These are phyloP conservation scores for Mucor lusitanicus DNA, from an alignment of 371 early-diverging fungal species.

Conservation along the genomic window DNA sequence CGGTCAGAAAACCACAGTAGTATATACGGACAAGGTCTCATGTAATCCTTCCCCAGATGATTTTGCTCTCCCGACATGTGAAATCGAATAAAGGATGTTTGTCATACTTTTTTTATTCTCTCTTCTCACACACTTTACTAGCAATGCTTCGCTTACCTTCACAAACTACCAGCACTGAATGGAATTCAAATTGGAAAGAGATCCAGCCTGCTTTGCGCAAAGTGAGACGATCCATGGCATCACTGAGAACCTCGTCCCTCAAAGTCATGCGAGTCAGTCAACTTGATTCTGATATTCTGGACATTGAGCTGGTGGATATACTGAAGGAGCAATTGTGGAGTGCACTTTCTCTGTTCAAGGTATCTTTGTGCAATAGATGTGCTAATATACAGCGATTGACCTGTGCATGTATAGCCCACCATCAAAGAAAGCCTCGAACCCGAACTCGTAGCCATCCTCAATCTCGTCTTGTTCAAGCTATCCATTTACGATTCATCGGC, in stretches of 20 bases:
- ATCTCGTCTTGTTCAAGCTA: constrained; percentile 62
- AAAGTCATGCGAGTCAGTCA: constrained; percentile 83
- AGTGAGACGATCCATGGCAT: constrained; percentile 56
- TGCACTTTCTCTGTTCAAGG: constrained; percentile 65
- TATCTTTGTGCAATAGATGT: constrained; percentile 13
- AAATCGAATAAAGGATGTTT: not conserved
- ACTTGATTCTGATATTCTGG: constrained; percentile 85
- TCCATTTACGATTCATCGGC: constrained; percentile 67
- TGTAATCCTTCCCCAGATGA: not conserved
- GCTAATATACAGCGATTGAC: not conserved
- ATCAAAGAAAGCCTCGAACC: constrained; percentile 64
- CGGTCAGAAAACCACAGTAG: too few relatives aligned
- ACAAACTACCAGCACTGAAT: constrained; percentile 46
- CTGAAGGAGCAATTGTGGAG: constrained; percentile 77
- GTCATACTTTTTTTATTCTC: constrained; percentile 5
- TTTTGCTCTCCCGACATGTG: not conserved
- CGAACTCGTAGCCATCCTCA: constrained; percentile 57
- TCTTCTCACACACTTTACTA: not conserved
- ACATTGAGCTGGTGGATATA: constrained; percentile 73
- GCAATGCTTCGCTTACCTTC: constrained; percentile 38
- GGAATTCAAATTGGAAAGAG: constrained; percentile 57
- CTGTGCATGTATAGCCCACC: constrained; percentile 39
- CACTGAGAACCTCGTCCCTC: constrained; percentile 57
- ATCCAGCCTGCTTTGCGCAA: constrained; percentile 56
- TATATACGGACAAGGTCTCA: not conserved